Conservation (phyloP, 805 yeast species). For the Tetrapisispora fleetii region DNA sequence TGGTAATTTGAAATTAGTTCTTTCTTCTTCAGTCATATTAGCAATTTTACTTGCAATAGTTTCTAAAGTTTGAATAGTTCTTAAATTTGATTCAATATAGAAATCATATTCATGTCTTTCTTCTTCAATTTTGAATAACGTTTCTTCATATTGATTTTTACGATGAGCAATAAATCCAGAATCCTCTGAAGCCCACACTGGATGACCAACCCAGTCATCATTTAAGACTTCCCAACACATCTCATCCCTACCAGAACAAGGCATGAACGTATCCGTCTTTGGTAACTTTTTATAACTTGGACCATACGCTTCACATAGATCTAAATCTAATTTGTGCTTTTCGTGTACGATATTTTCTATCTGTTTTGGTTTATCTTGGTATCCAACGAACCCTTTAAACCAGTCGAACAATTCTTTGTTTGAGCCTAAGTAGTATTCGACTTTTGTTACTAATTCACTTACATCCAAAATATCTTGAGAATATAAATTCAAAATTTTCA, state of each 20-base stretch:
- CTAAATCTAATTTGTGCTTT: constrained; percentile 83
- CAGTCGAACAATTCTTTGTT: constrained; percentile 73
- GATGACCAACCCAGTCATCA: constrained; percentile 99
- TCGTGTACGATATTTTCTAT: constrained; percentile 82
- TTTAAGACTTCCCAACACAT: constrained; percentile 98
- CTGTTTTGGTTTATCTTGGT: constrained; percentile 70
- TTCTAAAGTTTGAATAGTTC: constrained; percentile 92
- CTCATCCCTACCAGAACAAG: constrained; percentile 96
- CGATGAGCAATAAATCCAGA: constrained; percentile 98
- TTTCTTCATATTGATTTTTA: constrained; percentile 95
- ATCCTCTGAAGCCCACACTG: constrained; percentile 99
- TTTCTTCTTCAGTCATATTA: constrained; percentile 86
- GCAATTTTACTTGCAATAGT: constrained; percentile 90
- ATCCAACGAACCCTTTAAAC: constrained; percentile 90
- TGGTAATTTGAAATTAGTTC: constrained; percentile 74
- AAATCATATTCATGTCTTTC: constrained; percentile 96
- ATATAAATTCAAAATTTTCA: constrained; percentile 76
- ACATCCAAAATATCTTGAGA: constrained; percentile 88
- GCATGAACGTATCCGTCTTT: constrained; percentile 89
- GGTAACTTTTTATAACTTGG: constrained; percentile 92
- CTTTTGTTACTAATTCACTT: constrained; percentile 69
- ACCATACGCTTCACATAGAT: constrained; percentile 87
- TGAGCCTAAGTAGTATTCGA: constrained; percentile 75
- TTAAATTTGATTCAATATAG: constrained; percentile 86
- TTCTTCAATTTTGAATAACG: constrained; percentile 88